Evolutionary conservation across 2,329 filamentous ascomycete species (phyloP), one percentile per base, ranked within the genome.

Genomic region (Penicillium sp.): DNA sequence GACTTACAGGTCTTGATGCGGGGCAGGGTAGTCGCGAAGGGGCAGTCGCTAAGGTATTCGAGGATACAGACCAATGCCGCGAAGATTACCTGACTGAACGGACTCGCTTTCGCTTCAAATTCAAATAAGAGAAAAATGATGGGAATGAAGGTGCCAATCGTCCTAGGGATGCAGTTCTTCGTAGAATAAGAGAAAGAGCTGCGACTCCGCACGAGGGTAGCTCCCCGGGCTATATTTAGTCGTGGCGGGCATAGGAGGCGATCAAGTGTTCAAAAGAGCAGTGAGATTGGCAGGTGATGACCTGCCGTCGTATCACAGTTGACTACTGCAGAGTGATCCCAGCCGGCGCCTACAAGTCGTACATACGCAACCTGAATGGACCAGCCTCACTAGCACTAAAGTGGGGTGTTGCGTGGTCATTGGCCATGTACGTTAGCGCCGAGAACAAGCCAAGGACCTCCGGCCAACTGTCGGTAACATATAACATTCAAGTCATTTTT

Each of bases 251-350:
- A 47, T 45, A 42, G 21, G 21, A 28, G 31, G 51, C 21, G 33
- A 43, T 53, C 44, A 47, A n/a, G n/a, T n/a, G n/a, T n/a, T 5
- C 6, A 13, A 44, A 29, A 29, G 39, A 24, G 8, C 43, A 8
- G 9, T 28, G 38, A 45, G n/a, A 39, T 52, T 49, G 34, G 51
- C 33, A 45, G 26, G 33, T 8, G 15, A 21, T 45, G 33, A 51
- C 16, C 47, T 42, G 31, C 21, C 38, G 6, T 38, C 45, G 26
- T 49, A 55, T 59, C 58, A 61, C 58, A 61, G 1, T 39, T 1
- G 44, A 54, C 56, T 61, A 61, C 58, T 61, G 58, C 56, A 53
- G 36, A 46, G 38, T 51, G 26, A 58, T 56, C 56, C 53, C 56
- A 54, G 42, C 46, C 31, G 52, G 58, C 58, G 58, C 58, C 48